These are phyloP conservation scores for Cylindrotheca fusiformis DNA, from an alignment of 108 stramenopile species.

Conservation along the genomic window DNA sequence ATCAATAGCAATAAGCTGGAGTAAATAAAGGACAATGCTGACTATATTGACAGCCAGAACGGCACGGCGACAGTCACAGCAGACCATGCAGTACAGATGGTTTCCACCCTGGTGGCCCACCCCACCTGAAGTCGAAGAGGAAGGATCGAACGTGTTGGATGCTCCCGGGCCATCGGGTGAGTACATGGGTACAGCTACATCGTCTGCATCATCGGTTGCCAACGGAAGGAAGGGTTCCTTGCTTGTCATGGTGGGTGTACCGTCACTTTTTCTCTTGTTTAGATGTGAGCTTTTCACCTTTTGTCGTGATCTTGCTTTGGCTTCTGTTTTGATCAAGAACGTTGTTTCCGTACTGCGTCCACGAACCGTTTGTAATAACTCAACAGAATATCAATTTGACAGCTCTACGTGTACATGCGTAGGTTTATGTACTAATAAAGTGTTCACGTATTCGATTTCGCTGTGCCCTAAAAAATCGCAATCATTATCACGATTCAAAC, in stretches of 20 bases:
- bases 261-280: no score
- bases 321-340: no score
- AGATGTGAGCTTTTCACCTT: no score
- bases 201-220: not conserved
- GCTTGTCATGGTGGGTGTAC: not conserved
- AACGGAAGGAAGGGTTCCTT: not conserved
- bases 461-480: no score
- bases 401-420: no score
- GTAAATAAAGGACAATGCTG: not conserved
- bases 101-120: not conserved
- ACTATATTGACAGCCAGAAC: slow-evolving; percentile 1
- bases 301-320: no score
- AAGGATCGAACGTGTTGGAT: not conserved
- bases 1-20: not conserved
- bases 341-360: no score
- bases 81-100: slow-evolving; percentile 2
- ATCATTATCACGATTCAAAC: no score
- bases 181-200: not conserved
- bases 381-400: no score
- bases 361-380: no score
- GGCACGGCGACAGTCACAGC: slow-evolving; percentile 2
- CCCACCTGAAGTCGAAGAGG: not conserved
- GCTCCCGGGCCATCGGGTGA: not conserved
- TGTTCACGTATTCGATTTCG: no score
- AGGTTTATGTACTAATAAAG: no score